Evolutionary conservation across 148 eudicot species (phyloP).

Genomic region (Arctostaphylos glauca): DNA sequence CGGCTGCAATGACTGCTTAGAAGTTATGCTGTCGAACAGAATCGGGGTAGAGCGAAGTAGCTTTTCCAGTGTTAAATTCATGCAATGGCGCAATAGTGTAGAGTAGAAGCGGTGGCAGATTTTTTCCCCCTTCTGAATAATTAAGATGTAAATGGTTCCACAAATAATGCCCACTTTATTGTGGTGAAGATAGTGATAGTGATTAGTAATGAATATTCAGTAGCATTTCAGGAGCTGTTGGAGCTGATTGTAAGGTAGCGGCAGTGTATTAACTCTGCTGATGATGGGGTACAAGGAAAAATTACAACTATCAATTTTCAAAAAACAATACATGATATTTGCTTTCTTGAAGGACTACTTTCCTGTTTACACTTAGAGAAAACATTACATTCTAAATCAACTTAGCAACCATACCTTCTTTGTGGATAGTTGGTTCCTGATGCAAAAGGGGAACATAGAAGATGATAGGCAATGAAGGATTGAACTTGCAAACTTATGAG

Average conservation of each 20-base stretch:
- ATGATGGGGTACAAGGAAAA: not conserved
- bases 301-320: not conserved
- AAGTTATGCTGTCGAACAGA: not conserved
- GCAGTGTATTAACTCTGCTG: not conserved
- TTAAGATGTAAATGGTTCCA: not conserved
- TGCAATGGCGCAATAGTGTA: not conserved
- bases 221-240: not conserved
- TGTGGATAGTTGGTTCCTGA: not conserved
- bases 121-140: not conserved
- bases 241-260: not conserved
- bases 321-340: not conserved
- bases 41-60: not conserved
- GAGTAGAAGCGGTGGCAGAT: not conserved
- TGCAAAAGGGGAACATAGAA: not conserved
- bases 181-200: not conserved
- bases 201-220: not conserved
- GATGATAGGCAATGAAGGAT: not conserved
- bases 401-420: not conserved
- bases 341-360: not conserved
- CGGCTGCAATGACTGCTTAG: not conserved
- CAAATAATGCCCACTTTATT: not conserved
- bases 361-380: not conserved
- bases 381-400: not conserved
- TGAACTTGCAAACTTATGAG: not conserved
- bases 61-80: not conserved